Evolutionary conservation across 73 alveolate species (phyloP), one percentile per base, ranked within the genome.

Genomic region (Urostyla sp.): DNA sequence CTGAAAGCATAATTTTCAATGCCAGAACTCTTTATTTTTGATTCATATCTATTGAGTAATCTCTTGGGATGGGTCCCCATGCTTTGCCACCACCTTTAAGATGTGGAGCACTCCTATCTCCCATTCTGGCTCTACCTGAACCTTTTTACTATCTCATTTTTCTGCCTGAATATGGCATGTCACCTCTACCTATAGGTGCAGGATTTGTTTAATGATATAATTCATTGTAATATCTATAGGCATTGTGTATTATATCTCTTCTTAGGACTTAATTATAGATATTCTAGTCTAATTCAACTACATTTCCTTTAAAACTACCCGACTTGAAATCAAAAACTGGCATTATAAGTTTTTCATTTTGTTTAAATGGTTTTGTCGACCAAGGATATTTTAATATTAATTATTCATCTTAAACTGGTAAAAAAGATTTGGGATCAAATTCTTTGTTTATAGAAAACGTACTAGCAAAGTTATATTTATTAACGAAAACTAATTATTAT

Each of bases 41-140:
- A 50, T 87, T 87, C 8, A 81, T 20, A 30, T 54, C 76, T 54
- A 73, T 54, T 13, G 89, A 60, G 46, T 40, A 81, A 43, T 80
- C 90, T 43, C 72, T 81, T 16, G 95, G 95, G 20, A 73, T 85
- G n/a, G 85, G 73, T n/a, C 95, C 91, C 48, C 81, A 91, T 28
- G 91, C 88, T 66, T 87, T 87, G 23, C 89, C 95, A 28, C 95
- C 95, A 56, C 69, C 66, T 67, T 46, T 40, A 45, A 75, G 27
- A 27, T 51, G 81, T 20, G 89, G 89, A 40, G 95, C 87, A 52
- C 95, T 76, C 57, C 45, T 66, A 55, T 88, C 82, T 23, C 95
- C 95, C 48, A 48, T 57, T 37, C 95, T 75, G 15, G 95, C 95
- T 32, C 61, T 49, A 31, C 95, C 95, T 72, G 81, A 48, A 48